Evolutionary conservation across 768 basidiomycete genomes (phyloP), one percentile per base, ranked within the genome.

Genomic region (Ramaria sp.): DNA sequence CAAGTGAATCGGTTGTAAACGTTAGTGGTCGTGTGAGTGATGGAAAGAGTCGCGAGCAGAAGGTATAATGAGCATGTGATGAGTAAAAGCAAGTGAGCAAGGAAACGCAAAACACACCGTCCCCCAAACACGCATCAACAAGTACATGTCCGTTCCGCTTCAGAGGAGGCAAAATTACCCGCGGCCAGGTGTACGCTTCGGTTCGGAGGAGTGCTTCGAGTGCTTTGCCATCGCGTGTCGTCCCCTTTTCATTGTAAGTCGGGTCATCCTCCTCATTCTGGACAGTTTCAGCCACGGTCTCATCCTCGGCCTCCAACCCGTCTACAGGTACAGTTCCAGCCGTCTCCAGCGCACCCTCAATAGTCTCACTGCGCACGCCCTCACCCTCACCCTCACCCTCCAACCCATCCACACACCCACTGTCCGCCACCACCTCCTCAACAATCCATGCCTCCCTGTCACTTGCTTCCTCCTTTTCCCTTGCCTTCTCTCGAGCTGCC

Each of bases 101-200:
- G 2, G 9, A 37, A 37, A 37, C 9, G 19, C 17, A 10, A 46
- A 11, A 62, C 74, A 59, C 57, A 89, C 94, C 94, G 74, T 88
- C 79, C 1, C 80, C 65, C 12, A 85, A 85, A 67, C 96, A 99
- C 9, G 84, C 81, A 68, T 98, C 95, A 58, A 98, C 73, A 51
- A 93, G 85, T 61, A 97, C 80, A 68, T 98, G 95, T 0, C 94
- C 94, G 62, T 83, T 86, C 60, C 83, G 82, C 70, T 96, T 96
- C 65, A 96, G 66, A 31, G 96, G 95, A n/a, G 92, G 84, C 62
- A 91, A 88, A 51, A 97, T 79, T 34, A 98, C 77, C 54, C 96
- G 81, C 38, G 95, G 91, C 95, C 95, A 96, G 45, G 74, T 71
- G 61, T 85, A 91, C 11, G 92, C 84, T 68, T 94, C 90, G 27